Percentiles rank a stretch among this genome's conserved stretches.
phyloP scores from a whole-genome alignment of 179 eudicot species.

The Silene coronaria region DNA sequence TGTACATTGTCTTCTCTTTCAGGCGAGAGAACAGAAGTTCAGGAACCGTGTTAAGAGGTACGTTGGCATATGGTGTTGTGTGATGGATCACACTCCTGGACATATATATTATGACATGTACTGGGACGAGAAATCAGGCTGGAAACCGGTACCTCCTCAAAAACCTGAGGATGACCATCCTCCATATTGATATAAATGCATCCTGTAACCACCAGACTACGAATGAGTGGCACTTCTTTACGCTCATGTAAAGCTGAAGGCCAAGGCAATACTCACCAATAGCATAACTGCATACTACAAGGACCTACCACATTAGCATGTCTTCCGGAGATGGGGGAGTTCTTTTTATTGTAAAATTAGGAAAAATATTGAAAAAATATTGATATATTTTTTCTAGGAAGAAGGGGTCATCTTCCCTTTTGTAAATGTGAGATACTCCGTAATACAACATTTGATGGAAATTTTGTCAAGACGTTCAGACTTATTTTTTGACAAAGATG shows the following conservation, averaged over 20 bases:
- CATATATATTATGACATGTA: constrained; percentile 95
- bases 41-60: constrained; percentile 73
- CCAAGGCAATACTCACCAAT: not conserved
- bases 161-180: constrained; percentile 83
- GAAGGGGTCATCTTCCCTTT: not conserved
- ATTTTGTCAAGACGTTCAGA: not conserved
- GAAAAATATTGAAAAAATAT: not conserved
- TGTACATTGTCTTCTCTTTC: constrained; percentile 1
- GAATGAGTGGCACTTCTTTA: not conserved
- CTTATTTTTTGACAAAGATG: not conserved
- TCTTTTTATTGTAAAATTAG: not conserved
- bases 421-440: not conserved
- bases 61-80: constrained; percentile 89
- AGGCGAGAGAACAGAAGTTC: constrained; percentile 70
- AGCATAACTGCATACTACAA: not conserved
- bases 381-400: not conserved
- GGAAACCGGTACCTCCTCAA: constrained; percentile 86
- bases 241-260: not conserved
- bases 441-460: not conserved
- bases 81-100: constrained; percentile 57
- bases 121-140: constrained; percentile 92
- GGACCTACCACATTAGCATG: not conserved
- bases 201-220: not conserved
- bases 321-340: not conserved
- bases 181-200: constrained; percentile 30